Evolutionary conservation across 306 rosid genomes (phyloP), one percentile per base, ranked within the genome.

Genomic region (Psophocarpus tetragonolobus): DNA sequence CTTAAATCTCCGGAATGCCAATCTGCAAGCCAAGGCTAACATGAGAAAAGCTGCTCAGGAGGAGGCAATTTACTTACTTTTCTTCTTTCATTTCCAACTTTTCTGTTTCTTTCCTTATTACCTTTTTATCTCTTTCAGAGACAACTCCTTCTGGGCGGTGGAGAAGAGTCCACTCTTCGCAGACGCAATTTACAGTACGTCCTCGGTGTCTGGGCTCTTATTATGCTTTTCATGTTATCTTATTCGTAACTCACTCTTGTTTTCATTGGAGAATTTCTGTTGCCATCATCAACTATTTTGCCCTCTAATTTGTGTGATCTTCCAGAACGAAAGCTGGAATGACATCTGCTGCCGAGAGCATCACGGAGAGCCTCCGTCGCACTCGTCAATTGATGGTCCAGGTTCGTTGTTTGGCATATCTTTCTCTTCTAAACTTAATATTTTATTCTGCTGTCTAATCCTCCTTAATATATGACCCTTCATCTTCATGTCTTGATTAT

Each of bases 271-370:
- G 68, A 72, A 3, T 39, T 78, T 67, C 8, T 77, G 51, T 29
- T 23, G 53, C 8, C 33, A 57, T 68, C 71, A 51, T 85, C 56
- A 75, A 73, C 11, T 71, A 47, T 66, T 61, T 33, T 21, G 53
- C 39, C 14, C 11, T 84, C 68, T 67, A 6, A 73, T 57, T 21
- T 58, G 27, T 57, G 38, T 66, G 41, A 5, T 78, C 58, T 76
- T 86, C 48, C 83, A 92, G 98, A 88, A 92, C 97, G 76, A 92
- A 91, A 78, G 96, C 91, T 60, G 96, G 97, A 71, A 92, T 95
- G 97, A 92, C 97, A 47, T 91, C 97, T 74, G 97, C 98, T 5
- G 92, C 93, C 47, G 98, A 92, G 77, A 91, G 97, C 91, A 92
- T 95, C 71, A 95, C 97, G 0, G 97, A 91, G 42, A 95, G 96